phyloP scores from a whole-genome alignment of 805 yeast genomes.

The Myxozyma monticola region DNA sequence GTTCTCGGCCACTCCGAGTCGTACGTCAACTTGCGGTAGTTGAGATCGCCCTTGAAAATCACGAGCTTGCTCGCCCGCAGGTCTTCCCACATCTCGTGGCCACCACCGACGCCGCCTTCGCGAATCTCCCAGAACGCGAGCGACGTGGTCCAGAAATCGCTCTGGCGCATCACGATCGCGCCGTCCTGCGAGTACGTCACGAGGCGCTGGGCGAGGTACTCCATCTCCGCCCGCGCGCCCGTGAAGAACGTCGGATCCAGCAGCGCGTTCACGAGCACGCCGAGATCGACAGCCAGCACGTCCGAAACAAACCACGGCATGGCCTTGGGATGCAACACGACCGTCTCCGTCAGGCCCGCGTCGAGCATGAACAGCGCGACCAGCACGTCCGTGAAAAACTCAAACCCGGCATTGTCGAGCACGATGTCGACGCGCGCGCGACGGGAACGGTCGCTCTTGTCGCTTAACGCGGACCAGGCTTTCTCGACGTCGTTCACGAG shows the following conservation, averaged over 20 bases:
- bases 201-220: constrained; percentile 50
- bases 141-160: constrained; percentile 85
- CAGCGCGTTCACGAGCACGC: constrained; percentile 30
- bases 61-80: constrained; percentile 60
- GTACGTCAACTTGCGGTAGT: constrained; percentile 90
- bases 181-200: constrained; percentile 49
- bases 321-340: constrained; percentile 77
- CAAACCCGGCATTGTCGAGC: constrained; percentile 93
- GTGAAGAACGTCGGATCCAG: constrained; percentile 48
- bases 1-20: constrained; percentile 86
- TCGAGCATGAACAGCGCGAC: constrained; percentile 69
- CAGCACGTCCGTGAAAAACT: constrained; percentile 81
- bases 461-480: constrained; percentile 27
- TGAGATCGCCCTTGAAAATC: constrained; percentile 92
- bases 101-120: constrained; percentile 54
- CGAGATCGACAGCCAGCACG: constrained; percentile 80
- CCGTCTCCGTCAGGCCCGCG: constrained; percentile 58
- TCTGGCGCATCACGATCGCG: constrained; percentile 52
- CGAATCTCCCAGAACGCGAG: constrained; percentile 71
- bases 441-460: background rate
- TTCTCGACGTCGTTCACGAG: constrained; percentile 31
- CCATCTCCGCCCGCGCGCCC: constrained; percentile 47
- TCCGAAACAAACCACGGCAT: constrained; percentile 99
- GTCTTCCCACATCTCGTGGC: constrained; percentile 59
- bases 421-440: constrained; percentile 34